Conservation (phyloP, 1,139 yeast species). For the Hanseniaspora sp. region DNA sequence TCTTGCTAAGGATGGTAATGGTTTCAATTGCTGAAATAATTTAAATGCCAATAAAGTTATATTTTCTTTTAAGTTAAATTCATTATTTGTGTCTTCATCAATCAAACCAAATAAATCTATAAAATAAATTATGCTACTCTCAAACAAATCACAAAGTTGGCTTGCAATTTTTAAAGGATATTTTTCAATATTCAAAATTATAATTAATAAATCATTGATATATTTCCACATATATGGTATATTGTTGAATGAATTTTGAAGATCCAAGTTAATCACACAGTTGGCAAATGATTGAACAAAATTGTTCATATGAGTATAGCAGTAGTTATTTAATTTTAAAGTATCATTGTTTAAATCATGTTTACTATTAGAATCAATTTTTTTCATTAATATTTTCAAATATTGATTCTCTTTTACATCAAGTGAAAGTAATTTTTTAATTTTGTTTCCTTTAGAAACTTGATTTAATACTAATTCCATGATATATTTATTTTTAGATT, state of each 20-base stretch:
- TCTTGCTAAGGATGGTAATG: neutral
- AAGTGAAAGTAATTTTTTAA: constrained; percentile 4
- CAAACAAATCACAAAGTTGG: constrained; percentile 4
- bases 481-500: too few species aligned
- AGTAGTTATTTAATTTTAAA: neutral
- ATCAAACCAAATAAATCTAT: constrained; percentile 1
- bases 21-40: constrained; percentile 5
- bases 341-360: constrained; percentile 5
- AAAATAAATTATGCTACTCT: neutral
- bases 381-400: constrained; percentile 1
- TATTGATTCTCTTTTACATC: constrained; percentile 5
- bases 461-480: constrained; percentile 7
- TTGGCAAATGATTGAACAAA: neutral
- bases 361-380: neutral
- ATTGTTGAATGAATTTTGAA: constrained; percentile 8
- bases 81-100: neutral
- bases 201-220: neutral
- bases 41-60: constrained; percentile 2
- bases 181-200: constrained; percentile 1
- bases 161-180: neutral
- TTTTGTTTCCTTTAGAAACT: constrained; percentile 8
- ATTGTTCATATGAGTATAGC: neutral
- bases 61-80: constrained; percentile 9
- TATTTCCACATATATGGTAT: constrained; percentile 11
- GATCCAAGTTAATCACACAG: constrained; percentile 4